phyloP scores from a whole-genome alignment of 2,329 filamentous ascomycete species.

The Alternaria rosae region DNA sequence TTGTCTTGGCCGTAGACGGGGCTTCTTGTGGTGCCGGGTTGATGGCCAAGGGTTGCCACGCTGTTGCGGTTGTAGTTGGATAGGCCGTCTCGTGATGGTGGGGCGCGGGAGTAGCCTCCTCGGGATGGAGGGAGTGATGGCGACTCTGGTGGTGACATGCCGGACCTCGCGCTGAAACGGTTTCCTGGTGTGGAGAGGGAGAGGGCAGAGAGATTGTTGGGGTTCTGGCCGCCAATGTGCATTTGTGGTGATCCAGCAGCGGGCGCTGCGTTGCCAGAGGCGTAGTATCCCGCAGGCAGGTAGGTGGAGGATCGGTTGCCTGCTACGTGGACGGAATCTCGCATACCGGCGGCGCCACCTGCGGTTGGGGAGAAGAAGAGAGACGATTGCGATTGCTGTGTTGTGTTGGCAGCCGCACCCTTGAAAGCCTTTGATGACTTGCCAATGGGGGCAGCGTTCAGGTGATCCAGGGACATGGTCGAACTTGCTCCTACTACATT shows the following conservation, averaged over 20 bases:
- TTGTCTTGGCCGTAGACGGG: slow-evolving; percentile 38
- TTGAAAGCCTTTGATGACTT: slow-evolving; percentile 42
- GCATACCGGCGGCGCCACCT: slow-evolving; percentile 59
- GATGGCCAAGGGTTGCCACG: slow-evolving; percentile 44
- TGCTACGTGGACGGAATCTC: slow-evolving; percentile 48
- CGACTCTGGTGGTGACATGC: slow-evolving; percentile 45
- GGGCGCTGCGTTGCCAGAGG: slow-evolving; percentile 67
- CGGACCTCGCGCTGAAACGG: slow-evolving; percentile 44
- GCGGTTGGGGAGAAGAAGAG: slow-evolving; percentile 97
- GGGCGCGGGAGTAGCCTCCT: slow-evolving; percentile 44
- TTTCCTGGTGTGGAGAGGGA: slow-evolving; percentile 41
- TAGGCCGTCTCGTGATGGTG: slow-evolving; percentile 42
- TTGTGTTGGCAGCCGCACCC: slow-evolving; percentile 29
- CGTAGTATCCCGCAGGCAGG: slow-evolving; percentile 90
- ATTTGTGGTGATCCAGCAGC: slow-evolving; percentile 52
- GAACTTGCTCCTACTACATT: slow-evolving; percentile 59
- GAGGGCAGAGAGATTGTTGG: slow-evolving; percentile 38
- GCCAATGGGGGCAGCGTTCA: slow-evolving; percentile 47
- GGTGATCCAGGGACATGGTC: slow-evolving; percentile 64
- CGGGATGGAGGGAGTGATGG: slow-evolving; percentile 48
- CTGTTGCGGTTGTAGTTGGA: slow-evolving; percentile 49
- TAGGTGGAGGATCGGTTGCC: slow-evolving; percentile 76
- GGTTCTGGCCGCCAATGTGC: slow-evolving; percentile 52
- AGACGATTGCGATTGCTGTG: slow-evolving; percentile 55
- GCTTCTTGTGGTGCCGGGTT: slow-evolving; percentile 42